Conservation (phyloP, 1,139 yeast genomes). For the Yamadazyma trypodendri region DNA sequence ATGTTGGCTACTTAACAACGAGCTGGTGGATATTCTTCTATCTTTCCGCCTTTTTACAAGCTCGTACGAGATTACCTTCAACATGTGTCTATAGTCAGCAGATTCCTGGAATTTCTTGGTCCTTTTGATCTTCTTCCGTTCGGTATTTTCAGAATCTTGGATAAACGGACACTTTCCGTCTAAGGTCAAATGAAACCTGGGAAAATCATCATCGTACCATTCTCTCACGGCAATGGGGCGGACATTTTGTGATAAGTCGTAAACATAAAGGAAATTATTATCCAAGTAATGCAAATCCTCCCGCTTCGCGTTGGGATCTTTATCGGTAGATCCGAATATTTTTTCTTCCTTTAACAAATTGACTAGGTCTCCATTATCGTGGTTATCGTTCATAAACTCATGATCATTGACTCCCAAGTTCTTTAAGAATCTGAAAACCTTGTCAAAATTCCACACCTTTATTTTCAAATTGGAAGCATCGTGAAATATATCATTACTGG, state of each 20-base stretch:
- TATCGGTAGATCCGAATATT: slow-evolving; percentile 80
- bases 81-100: slow-evolving; percentile 37
- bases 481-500: slow-evolving; percentile 62
- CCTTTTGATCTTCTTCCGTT: slow-evolving; percentile 38
- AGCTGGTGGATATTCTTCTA: slow-evolving; percentile 17
- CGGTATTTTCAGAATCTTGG: slow-evolving; percentile 45
- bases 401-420: slow-evolving; percentile 55
- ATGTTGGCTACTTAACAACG: slow-evolving; percentile 10
- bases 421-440: slow-evolving; percentile 75
- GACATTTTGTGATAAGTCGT: slow-evolving; percentile 75
- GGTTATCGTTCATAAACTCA: slow-evolving; percentile 18
- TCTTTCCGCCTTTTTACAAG: slow-evolving; percentile 28
- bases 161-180: slow-evolving; percentile 77
- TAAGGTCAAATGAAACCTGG: slow-evolving; percentile 43
- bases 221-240: slow-evolving; percentile 85
- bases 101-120: slow-evolving; percentile 41
- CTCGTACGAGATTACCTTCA: slow-evolving; percentile 36
- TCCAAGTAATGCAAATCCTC: slow-evolving; percentile 85
- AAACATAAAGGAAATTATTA: slow-evolving; percentile 64
- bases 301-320: slow-evolving; percentile 81
- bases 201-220: slow-evolving; percentile 57
- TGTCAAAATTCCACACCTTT: slow-evolving; percentile 88
- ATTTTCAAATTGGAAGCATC: slow-evolving; percentile 61
- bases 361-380: slow-evolving; percentile 44
- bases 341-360: slow-evolving; percentile 80